Base-by-base conservation (phyloP, 1,284 basidiomycete species). In the Heterobasidion irregulare region DNA sequence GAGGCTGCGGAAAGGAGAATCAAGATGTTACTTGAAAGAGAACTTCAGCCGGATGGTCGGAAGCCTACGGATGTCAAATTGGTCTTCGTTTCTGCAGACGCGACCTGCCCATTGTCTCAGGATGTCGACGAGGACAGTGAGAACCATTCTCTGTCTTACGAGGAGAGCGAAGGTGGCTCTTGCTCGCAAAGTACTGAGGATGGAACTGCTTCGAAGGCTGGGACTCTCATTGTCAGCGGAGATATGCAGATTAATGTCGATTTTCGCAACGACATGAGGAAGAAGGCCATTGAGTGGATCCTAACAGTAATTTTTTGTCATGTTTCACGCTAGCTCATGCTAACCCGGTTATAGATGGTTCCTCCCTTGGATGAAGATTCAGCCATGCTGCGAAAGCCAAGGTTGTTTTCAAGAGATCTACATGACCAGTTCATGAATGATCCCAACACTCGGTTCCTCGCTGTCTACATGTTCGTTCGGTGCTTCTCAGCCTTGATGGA, bases 391-490 rank as follows among this genome's bases (percentile, higher is more conserved):
- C 34, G 43, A 7, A 56, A 50, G 34, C 46, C 47, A 13, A 52
- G 53, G n/a, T 8, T 48, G 18, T 45, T 57, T 51, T 59, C 57
- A 18, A 16, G 38, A 5, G 59, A 61, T 46, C 50, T 61, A 8
- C 44, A 61, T 50, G 55, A 58, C 45, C 59, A 61, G 52, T 47
- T 61, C 47, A 57, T 51, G 13, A 32, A 41, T 8, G 36, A 54
- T 12, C 52, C 58, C 15, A 54, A 57, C 53, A 56, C 60, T 7
- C 57, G 59, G 18, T 61, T 61, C 53, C 32, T 61, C 35, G 59
- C 60, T 1, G 57, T 57, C 16, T 49, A 53, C 12, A 26, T 61
- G 9, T 61, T 61, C 36, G 53, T 46, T 35, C 51, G 43, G 2
- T 61, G 53, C 49, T 58, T 53, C 52, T 53, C 51, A 9, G 18